A percentile compares a stretch with the other conserved stretches of the same genome.
These are phyloP conservation scores for Tephrocybe sp. DNA, from an alignment of 768 basidiomycete species.

Conservation along the genomic window DNA sequence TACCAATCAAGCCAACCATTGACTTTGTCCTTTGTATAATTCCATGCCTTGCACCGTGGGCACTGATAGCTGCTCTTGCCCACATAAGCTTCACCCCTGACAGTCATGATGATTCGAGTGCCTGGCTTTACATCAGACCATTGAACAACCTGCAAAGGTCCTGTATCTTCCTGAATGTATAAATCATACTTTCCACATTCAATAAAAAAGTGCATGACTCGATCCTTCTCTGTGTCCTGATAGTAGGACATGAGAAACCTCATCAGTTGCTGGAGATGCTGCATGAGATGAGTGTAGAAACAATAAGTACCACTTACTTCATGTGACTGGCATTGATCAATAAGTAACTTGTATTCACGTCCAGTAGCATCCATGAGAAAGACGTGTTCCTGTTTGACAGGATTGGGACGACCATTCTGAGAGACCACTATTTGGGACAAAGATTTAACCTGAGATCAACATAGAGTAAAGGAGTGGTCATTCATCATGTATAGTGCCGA, in stretches of 20 bases:
- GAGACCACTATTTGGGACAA: background rate
- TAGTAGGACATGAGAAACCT: background rate
- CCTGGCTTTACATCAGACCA: background rate
- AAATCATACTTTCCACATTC: background rate
- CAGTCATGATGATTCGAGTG: background rate
- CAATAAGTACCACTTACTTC: background rate
- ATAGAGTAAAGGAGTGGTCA: background rate
- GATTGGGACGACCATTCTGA: background rate
- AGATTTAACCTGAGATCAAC: background rate
- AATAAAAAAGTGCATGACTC: background rate
- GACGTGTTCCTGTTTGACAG: background rate
- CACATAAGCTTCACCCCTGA: background rate
- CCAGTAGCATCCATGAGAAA: background rate
- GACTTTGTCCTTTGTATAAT: background rate
- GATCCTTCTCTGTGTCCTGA: background rate
- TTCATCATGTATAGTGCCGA: background rate
- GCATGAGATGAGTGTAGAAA: background rate
- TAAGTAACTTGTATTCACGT: background rate
- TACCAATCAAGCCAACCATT: slow-evolving; percentile 2
- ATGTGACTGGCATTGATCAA: background rate
- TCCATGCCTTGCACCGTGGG: background rate
- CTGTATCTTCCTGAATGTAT: background rate
- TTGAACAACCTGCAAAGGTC: background rate
- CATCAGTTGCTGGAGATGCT: background rate
- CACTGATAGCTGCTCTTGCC: background rate